These are phyloP conservation scores for Colletotrichum melonis DNA, from an alignment of 2,329 filamentous ascomycete species.

Conservation along the genomic window DNA sequence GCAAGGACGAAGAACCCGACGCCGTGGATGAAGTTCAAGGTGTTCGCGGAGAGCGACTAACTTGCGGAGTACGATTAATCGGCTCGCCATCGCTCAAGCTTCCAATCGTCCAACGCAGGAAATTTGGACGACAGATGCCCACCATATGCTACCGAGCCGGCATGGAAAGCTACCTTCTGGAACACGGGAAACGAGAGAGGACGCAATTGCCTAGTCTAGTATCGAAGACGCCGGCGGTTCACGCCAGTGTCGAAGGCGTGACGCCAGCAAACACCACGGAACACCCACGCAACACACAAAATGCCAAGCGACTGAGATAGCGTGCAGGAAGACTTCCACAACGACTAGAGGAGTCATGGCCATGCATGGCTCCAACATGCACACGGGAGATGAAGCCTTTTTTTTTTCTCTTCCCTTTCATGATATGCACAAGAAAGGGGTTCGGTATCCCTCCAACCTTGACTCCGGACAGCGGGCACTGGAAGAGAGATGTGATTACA, in stretches of 20 bases:
- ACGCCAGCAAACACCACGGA: slow-evolving; percentile 1
- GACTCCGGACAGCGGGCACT: background rate
- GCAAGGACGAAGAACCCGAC: background rate
- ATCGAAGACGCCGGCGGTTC: background rate
- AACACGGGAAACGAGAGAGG: background rate
- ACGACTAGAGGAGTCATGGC: background rate
- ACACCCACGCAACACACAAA: background rate
- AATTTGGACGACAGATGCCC: background rate
- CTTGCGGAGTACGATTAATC: background rate
- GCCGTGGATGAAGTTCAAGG: background rate
- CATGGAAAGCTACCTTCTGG: background rate
- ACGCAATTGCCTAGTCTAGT: background rate
- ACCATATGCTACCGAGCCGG: background rate
- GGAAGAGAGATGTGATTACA: background rate
- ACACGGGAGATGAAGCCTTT: slow-evolving; percentile 15
- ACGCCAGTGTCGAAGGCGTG: background rate
- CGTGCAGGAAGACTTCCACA: background rate
- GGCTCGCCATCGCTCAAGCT: background rate
- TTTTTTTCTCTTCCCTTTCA: background rate
- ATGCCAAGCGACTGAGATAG: background rate
- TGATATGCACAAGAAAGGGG: slow-evolving; percentile 9
- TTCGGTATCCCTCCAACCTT: background rate
- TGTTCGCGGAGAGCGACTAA: background rate
- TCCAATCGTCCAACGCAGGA: background rate
- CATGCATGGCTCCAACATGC: slow-evolving; percentile 5